Evolutionary conservation across 257 asterid species (phyloP), one percentile per base, ranked within the genome.

Genomic region (Rauvolfia tetraphylla): DNA sequence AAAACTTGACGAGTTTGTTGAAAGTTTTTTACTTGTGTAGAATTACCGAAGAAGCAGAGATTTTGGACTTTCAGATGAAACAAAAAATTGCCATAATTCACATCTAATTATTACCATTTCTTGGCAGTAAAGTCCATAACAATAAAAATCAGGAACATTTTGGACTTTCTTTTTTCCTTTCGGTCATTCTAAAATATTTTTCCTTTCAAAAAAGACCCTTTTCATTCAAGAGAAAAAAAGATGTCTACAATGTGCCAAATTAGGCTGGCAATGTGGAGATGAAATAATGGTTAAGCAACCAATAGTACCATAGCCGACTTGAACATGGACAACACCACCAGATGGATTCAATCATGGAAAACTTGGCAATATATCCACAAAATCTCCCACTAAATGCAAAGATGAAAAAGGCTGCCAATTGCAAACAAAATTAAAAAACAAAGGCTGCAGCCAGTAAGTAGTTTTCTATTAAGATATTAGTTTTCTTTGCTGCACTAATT

Each of bases 401-500:
- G 77, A 66, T 66, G 80, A 83, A 76, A 73, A 90, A 84, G 81
- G 81, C 88, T 83, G 90, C 83, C 86, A 86, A 84, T 53, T 53
- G 25, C 59, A 53, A 53, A 76, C 27, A 80, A 7, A 80, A 62
- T 71, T 62, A 67, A 65, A 79, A 67, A 33, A 71, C 15, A 53
- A 38, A 51, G 27, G 79, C 91, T 89, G 94, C 88, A 56, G 62
- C 84, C 88, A 56, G 68, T 85, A 81, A 79, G 74, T 78, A 78
- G 76, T 67, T 67, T 72, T 79, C 49, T 41, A 51, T 3, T 68
- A 66, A 46, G 25, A 48, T 25, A 49, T 42, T 73, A 56, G 39
- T 68, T 61, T 58, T 76, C 80, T 79, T 59, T 77, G 76, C 31
- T 67, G 62, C 72, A 81, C 74, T 46, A 75, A 41, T 53, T 29